A percentile compares a stretch with the other conserved stretches of the same genome.
Evolutionary conservation across 2,329 filamentous ascomycete species (phyloP).

Genomic region (Beauveria rudraprayagi): DNA sequence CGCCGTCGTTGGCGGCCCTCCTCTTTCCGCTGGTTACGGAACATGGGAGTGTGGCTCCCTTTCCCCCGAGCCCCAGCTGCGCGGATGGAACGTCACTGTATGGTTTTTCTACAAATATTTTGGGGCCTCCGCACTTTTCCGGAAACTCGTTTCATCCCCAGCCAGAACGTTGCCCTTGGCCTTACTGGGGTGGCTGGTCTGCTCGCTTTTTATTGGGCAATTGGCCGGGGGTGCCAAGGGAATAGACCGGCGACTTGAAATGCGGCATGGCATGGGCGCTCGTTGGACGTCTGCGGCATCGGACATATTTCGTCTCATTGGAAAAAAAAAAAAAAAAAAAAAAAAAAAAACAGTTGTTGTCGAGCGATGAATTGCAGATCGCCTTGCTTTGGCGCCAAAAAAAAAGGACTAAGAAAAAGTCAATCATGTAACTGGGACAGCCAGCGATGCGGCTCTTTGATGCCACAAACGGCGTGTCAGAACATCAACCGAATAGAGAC

Average conservation of each 20-base stretch:
- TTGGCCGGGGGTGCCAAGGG: background rate
- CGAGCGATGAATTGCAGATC: too few relatives aligned
- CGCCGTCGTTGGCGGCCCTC: background rate
- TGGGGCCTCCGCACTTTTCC: constrained; percentile 4
- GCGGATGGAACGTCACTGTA: constrained; percentile 11
- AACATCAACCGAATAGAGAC: too few relatives aligned
- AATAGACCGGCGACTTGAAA: too few relatives aligned
- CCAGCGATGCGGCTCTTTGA: background rate
- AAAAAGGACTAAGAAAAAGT: too few relatives aligned
- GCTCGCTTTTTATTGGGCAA: constrained; percentile 1
- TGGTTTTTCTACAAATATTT: background rate
- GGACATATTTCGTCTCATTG: too few relatives aligned
- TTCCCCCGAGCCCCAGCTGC: background rate
- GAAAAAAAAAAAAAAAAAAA: too few relatives aligned
- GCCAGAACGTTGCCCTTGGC: background rate
- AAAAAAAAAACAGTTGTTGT: too few relatives aligned
- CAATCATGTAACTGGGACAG: background rate
- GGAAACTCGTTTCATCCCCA: background rate
- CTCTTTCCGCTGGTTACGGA: background rate
- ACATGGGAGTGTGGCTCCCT: constrained; percentile 8
- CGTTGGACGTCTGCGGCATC: too few relatives aligned
- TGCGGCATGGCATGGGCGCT: too few relatives aligned
- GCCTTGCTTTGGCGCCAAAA: too few relatives aligned
- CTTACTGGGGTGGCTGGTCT: background rate
- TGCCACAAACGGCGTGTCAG: background rate